Evolutionary conservation across 73 alveolate species (phyloP).

Genomic region (Breviolum minutum): DNA sequence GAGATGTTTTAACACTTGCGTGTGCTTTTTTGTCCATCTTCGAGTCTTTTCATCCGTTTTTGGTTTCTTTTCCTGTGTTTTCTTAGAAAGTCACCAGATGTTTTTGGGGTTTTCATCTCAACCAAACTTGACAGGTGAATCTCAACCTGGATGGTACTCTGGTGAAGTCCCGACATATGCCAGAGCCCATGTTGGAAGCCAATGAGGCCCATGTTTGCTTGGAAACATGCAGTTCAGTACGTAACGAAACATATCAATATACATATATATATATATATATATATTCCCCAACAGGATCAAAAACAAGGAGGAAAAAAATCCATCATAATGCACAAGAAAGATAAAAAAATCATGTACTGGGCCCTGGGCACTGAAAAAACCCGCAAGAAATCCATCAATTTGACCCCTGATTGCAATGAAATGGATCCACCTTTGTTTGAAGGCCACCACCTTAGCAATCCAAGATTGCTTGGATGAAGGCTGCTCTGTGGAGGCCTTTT

Average conservation of each 20-base stretch:
- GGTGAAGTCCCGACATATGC: constrained; percentile 73
- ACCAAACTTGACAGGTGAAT: constrained; percentile 5
- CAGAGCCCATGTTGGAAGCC: constrained; percentile 91
- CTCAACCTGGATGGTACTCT: constrained; percentile 56
- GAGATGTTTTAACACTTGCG: not conserved
- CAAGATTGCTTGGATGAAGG: constrained; percentile 95
- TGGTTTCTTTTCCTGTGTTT: too few relatives aligned
- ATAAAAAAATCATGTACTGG: not conserved
- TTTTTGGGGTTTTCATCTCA: not conserved
- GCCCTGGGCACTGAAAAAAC: too few relatives aligned
- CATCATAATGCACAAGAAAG: not conserved
- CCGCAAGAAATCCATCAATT: too few relatives aligned
- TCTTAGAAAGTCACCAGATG: not conserved
- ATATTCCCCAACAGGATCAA: not conserved
- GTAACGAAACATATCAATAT: not conserved
- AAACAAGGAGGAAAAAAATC: too few relatives aligned
- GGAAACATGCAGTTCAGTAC: too few relatives aligned
- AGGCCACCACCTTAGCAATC: constrained; percentile 92
- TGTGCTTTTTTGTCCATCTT: not conserved
- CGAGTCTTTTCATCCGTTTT: too few relatives aligned
- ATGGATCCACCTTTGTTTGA: too few relatives aligned
- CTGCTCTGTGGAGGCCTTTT: constrained; percentile 87
- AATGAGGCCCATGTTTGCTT: too few relatives aligned
- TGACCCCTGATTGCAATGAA: too few relatives aligned
- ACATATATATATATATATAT: not conserved